A percentile compares a stretch with the other conserved stretches of the same genome.
Evolutionary conservation across 192 early-diverging fungal genomes (phyloP).

Genomic region (Lobosporangium transversale): DNA sequence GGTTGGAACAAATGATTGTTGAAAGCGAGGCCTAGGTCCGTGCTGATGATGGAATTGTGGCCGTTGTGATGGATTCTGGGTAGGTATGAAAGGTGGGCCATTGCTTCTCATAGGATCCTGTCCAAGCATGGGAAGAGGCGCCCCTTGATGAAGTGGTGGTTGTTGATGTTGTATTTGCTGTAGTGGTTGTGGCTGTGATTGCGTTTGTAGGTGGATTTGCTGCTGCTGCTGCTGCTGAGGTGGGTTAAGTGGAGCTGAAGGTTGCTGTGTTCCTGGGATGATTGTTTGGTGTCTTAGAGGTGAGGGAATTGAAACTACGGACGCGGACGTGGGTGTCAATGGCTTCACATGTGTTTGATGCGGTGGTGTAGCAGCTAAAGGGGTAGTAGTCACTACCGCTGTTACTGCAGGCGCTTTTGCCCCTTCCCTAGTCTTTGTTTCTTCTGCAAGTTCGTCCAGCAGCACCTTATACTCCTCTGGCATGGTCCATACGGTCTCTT

Average conservation of each 20-base stretch:
- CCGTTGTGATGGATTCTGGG: not conserved
- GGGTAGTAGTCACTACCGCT: not conserved
- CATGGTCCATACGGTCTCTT: conserved; percentile 88
- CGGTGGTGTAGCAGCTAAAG: not conserved
- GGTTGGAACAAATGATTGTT: conserved; percentile 29
- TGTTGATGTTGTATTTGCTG: conserved; percentile 10
- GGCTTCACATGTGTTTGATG: conserved; percentile 5
- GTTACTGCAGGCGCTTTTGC: not conserved
- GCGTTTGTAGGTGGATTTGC: too few relatives aligned
- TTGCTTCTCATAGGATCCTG: not conserved
- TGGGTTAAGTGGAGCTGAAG: conserved; percentile 6
- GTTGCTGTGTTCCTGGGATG: conserved; percentile 6
- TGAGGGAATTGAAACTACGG: conserved; percentile 31
- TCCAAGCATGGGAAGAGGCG: not conserved
- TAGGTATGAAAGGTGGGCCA: not conserved
- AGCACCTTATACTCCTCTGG: conserved; percentile 77
- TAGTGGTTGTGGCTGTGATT: not conserved
- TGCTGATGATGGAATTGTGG: conserved; percentile 22
- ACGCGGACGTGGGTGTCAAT: conserved; percentile 13
- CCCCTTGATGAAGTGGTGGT: not conserved
- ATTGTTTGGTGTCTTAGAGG: conserved; percentile 26
- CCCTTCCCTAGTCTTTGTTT: conserved; percentile 33
- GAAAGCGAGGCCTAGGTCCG: conserved; percentile 31
- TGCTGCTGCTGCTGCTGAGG: not conserved
- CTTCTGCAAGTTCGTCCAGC: conserved; percentile 48